Evolutionary conservation across 257 asterid genomes (phyloP), one percentile per base, ranked within the genome.

Genomic region (Echites panduratus): DNA sequence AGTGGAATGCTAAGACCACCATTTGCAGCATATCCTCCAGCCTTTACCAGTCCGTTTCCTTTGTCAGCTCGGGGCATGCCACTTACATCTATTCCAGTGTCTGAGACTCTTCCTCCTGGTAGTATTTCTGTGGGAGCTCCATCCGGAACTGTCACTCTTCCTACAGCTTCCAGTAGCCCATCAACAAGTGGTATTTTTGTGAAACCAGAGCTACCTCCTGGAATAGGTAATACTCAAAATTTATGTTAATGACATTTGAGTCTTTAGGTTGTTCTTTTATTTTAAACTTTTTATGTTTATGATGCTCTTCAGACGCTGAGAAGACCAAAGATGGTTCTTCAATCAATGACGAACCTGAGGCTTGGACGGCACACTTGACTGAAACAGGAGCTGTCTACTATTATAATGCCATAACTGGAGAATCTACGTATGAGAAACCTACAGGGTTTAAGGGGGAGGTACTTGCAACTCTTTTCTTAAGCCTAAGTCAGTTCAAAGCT

Each of bases 381-480:
- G 97, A 88, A 82, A 76, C 91, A 70, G 99, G 98, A 82, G 80
- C 82, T 68, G 78, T 87, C 27, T 94, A 94, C 88, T 91, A 94
- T 76, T 94, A 94, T 83, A 91, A 91, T 82, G 85, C 99, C 48
- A 73, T 89, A 84, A 86, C 98, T 0, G 87, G 97, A 82, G 89
- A 87, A 82, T 94, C 99, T 61, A 94, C 99, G n/a, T 94, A 94
- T 79, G 93, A 86, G 84, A 91, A 83, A 79, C 99, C 99, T 67
- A 68, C 84, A 65, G 87, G 83, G 53, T 91, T 94, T 83, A 88
- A 76, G 74, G 95, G 91, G 78, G 98, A 94, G 97, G 98, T 94
- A 88, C 72, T 72, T 61, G 70, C 58, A 66, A 62, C 70, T 61
- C 38, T 47, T 66, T 71, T 72, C 61, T 78, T 68, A 67, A 65